phyloP scores from a whole-genome alignment of 208 protist genomes.

The Trypanosoma mega region DNA sequence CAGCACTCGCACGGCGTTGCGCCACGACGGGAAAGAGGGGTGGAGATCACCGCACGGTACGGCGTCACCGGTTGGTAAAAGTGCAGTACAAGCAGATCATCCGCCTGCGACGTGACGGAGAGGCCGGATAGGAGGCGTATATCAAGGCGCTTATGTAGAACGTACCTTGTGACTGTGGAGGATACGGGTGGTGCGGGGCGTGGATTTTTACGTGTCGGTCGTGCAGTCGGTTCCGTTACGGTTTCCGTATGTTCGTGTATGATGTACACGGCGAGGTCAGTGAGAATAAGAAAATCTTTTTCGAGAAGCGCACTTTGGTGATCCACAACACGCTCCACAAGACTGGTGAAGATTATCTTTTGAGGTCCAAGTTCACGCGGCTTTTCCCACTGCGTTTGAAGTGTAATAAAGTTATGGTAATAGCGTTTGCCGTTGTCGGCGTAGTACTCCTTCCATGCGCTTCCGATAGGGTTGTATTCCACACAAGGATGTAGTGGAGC shows the following conservation, averaged over 20 bases:
- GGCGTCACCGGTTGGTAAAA: constrained; percentile 50
- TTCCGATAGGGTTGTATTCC: constrained; percentile 54
- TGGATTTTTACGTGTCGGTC: constrained; percentile 26
- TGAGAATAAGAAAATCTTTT: constrained; percentile 38
- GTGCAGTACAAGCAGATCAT: constrained; percentile 66
- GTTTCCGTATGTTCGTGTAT: constrained; percentile 30
- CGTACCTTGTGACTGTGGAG: constrained; percentile 24
- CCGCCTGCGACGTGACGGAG: constrained; percentile 57
- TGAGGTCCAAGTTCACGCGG: constrained; percentile 36
- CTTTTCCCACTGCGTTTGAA: constrained; percentile 35
- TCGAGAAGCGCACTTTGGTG: constrained; percentile 37
- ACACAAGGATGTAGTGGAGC: constrained; percentile 31
- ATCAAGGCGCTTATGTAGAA: constrained; percentile 65
- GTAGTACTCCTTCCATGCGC: constrained; percentile 61
- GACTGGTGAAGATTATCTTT: constrained; percentile 44
- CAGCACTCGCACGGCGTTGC: constrained; percentile 24
- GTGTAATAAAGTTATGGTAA: constrained; percentile 48
- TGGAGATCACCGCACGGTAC: constrained; percentile 34
- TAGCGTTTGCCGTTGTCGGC: constrained; percentile 38
- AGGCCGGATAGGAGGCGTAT: constrained; percentile 63
- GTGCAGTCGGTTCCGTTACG: constrained; percentile 7
- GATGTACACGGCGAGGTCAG: constrained; percentile 30
- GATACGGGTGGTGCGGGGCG: constrained; percentile 8
- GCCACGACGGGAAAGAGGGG: not conserved
- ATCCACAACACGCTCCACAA: constrained; percentile 40